Base-by-base conservation (phyloP, 345 rosid genomes). In the Eucalyptus regnans region DNA sequence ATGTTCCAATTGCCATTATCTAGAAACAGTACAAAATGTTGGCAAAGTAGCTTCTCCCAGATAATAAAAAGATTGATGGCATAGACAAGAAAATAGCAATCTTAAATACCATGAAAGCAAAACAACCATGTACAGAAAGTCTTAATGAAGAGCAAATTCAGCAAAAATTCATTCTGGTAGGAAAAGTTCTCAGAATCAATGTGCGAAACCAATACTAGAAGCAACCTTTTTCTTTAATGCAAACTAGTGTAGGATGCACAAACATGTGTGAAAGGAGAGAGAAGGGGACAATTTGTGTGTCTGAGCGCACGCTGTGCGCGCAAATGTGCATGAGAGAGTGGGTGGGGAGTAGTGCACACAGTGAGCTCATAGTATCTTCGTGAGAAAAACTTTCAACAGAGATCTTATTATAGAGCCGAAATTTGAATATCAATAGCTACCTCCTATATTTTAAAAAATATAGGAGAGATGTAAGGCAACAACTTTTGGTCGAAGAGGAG, bases 1-100 rank as follows among this genome's bases (percentile, higher is more conserved):
- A 93, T 49, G 99, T 98, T 92, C 99, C 99, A 91, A 97, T 96
- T 66, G 98, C 99, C 99, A 97, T 97, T 91, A 96, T 92, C 99
- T 98, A 90, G 88, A 88, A 92, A 90, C 64, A 88, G 68, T 89
- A 88, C 90, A 87, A 92, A 89, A n/a, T 13, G 48, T 88, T 60
- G 87, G 88, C 87, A 89, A 91, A 92, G 91, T 33, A 90, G 48
- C 49, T 60, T 20, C 60, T 86, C 66, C 48, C 20, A 86, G 7
- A 86, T 54, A 86, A 86, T 50, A 29, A 37, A 52, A 86, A 52
- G 27, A 71, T 23, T 37, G 7, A 86, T 49, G 62, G 87, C 16
- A 86, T 52, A 50, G 22, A 86, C 43, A 50, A 86, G 87, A 52
- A 52, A 15, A 48, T 50, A 86, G 62, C 66, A 50, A 33, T 33